phyloP scores from a whole-genome alignment of 768 basidiomycete genomes.

The Russula sp. region DNA sequence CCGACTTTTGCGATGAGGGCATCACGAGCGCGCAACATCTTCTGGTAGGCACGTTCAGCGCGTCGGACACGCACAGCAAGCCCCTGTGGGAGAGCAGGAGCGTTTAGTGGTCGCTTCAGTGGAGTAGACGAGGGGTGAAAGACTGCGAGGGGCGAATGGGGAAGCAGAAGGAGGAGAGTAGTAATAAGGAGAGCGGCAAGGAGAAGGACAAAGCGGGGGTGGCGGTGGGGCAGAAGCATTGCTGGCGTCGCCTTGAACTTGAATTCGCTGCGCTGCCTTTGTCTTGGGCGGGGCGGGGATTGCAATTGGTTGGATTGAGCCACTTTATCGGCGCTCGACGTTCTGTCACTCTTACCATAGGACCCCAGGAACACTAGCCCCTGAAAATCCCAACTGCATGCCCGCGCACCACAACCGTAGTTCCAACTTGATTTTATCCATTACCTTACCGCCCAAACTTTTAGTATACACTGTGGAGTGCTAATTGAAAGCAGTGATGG shows the following conservation, averaged over 20 bases:
- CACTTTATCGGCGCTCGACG: too few relatives aligned
- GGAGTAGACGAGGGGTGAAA: neutral
- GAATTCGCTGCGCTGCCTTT: too few relatives aligned
- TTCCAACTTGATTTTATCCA: too few relatives aligned
- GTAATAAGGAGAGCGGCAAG: constrained; percentile 17
- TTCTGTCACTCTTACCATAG: too few relatives aligned
- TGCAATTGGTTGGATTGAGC: too few relatives aligned
- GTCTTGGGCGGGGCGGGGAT: too few relatives aligned
- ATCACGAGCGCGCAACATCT: constrained; percentile 15
- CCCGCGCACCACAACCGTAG: too few relatives aligned
- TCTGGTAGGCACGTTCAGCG: constrained; percentile 22
- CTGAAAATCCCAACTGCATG: too few relatives aligned
- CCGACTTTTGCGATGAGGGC: constrained; percentile 21
- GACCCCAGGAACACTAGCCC: too few relatives aligned
- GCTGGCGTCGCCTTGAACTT: neutral
- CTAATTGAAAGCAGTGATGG: too few relatives aligned
- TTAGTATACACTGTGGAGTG: too few relatives aligned
- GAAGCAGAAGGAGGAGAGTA: constrained; percentile 20
- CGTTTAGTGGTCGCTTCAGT: neutral
- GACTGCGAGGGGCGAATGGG: neutral
- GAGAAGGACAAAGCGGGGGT: constrained; percentile 23
- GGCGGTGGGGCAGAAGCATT: constrained; percentile 16
- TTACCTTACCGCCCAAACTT: too few relatives aligned
- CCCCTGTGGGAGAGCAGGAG: neutral
- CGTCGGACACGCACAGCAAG: constrained; percentile 13